Base-by-base conservation (phyloP, 176 grass and related monocot species). In the Cenchrus purpureus region DNA sequence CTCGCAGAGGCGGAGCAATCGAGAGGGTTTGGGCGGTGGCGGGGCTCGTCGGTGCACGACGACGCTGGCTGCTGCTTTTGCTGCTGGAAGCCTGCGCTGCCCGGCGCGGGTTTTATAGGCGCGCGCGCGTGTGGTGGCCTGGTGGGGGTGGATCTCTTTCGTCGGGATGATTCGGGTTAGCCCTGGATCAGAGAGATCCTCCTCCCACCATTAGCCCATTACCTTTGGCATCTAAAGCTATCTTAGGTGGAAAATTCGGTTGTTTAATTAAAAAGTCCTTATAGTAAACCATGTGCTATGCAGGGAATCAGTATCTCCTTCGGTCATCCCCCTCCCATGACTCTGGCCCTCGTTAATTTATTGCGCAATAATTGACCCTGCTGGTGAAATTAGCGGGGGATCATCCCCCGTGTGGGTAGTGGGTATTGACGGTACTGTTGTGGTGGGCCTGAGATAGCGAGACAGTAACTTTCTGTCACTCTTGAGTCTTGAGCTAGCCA, bases 281-380 rank as follows among this genome's bases (percentile, higher is more conserved):
- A 55, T 58, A 51, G 34, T 58, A 71, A 71, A 51, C 12, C 60
- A 5, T 58, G 79, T 72, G 73, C 71, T 51, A 78, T 60, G 13
- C 65, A 58, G 88, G 88, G 65, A 66, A 82, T 78, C 84, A 32
- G 73, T 86, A 66, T 74, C 78, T 74, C 50, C 68, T 12, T 22
- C 9, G 7, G 13, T 37, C 61, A 80, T 16, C n/a, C 40, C 7
- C 22, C 67, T 86, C 79, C 79, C 49, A 59, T 58, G 58, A 90
- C 73, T 67, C 57, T 73, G 83, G 58, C 73, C 43, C 83, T 73
- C 10, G 1, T 50, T 82, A 66, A 2, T 66, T 42, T 78, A 73
- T 86, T 28, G 34, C 71, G 34, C 56, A 65, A 73, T 65, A 57
- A n/a, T n/a, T 5, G 12, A 37, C 20, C 51, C 14, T 48, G 34